These are phyloP conservation scores for Pyrrhoderma lamaoense DNA, from an alignment of 1,284 basidiomycete genomes.

Conservation along the genomic window DNA sequence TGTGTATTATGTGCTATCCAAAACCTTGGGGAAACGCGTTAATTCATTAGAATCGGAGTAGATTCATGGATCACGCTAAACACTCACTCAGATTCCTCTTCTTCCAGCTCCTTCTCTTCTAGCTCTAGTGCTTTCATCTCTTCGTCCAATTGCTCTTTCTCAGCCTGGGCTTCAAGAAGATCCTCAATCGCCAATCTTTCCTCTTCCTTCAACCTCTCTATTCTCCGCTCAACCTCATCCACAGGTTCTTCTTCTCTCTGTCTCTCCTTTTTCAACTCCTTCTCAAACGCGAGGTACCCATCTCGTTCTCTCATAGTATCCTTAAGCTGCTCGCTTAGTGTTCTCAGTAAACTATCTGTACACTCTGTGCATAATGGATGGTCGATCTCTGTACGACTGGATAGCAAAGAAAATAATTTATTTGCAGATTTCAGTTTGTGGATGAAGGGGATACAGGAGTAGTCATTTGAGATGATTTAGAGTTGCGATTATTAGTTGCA, in stretches of 20 bases:
- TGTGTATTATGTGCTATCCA: conserved; percentile 77
- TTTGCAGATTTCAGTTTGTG: conserved; percentile 69
- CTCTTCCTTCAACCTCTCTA: conserved; percentile 69
- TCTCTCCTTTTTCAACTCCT: conserved; percentile 69
- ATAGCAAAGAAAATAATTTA: conserved; percentile 73
- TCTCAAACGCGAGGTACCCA: conserved; percentile 88
- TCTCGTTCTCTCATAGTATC: conserved; percentile 89
- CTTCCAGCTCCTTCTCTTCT: conserved; percentile 69
- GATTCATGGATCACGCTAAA: conserved; percentile 6
- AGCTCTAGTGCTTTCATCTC: conserved; percentile 66
- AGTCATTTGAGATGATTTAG: neutral
- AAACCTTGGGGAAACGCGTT: conserved; percentile 51
- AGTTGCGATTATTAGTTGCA: neutral
- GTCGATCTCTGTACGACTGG: conserved; percentile 77
- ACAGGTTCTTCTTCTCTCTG: conserved; percentile 57
- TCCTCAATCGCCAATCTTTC: conserved; percentile 67
- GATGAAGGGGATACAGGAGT: conserved; percentile 61
- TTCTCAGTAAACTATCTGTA: conserved; percentile 73
- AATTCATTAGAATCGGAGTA: conserved; percentile 1
- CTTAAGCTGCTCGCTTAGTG: conserved; percentile 78
- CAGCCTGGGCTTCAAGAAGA: conserved; percentile 64
- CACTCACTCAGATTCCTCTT: conserved; percentile 74
- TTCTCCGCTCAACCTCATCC: conserved; percentile 62
- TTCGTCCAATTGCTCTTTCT: conserved; percentile 65
- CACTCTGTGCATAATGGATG: conserved; percentile 96